Base-by-base conservation (phyloP, 495 filamentous ascomycete species). In the Talaromyces ruber region DNA sequence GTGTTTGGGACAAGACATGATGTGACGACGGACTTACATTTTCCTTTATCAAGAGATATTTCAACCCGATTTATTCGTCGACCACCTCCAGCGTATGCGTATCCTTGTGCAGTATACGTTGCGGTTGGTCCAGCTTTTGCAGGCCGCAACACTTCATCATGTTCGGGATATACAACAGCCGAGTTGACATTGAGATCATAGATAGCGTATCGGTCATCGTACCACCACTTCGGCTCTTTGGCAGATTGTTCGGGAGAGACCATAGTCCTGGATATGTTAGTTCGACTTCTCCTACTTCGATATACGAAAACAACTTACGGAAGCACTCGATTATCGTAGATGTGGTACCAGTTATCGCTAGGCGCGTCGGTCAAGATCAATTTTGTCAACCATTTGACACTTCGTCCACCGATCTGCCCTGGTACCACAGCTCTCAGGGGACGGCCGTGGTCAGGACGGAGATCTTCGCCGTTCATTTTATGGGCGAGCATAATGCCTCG, bases 331-430 rank as follows among this genome's bases (percentile, higher is more conserved):
- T 98, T 98, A 68, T 98, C 93, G 68, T 95, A 91, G 60, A 95
- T 91, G 71, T 98, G 93, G 65, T 97, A 98, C 92, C 93, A 97
- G 65, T 96, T 97, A 57, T 93, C 88, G 68, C 91, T 96, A 0
- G 93, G 93, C 4, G 73, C 72, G 6, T 84, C 82, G 0, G 92
- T 94, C 54, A 97, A 67, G 30, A 93, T 88, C 57, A 98, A 81
- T 47, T 81, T 86, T 77, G 89, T 96, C 64, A 98, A 67, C 93
- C 93, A 98, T 72, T 98, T 98, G 28, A 98, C 93, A 72, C 92
- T 96, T 54, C 93, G 81, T 6, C 93, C 93, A 47, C 93, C 93
- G 63, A 98, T 97, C 73, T 96, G 92, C 4, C 93, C 92, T 0
- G 93, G 93, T 7, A 98, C 90, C 4, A 97, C 88, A 4, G 88